These are phyloP conservation scores for Papiliotrema fonsecae DNA, from an alignment of 1,284 basidiomycete genomes.

Conservation along the genomic window DNA sequence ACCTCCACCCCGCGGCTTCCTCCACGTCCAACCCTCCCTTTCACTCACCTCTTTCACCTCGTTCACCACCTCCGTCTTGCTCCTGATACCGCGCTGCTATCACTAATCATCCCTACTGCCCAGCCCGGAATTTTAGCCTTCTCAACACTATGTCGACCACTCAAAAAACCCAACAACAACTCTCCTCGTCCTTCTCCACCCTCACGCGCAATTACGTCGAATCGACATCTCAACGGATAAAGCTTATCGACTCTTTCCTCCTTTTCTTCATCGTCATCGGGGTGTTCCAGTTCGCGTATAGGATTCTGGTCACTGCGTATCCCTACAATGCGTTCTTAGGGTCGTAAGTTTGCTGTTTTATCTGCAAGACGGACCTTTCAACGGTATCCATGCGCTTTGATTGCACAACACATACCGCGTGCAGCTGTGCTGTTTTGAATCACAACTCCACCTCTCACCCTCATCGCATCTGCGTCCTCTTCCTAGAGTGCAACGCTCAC, in stretches of 20 bases:
- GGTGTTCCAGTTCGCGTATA: slow-evolving; percentile 85
- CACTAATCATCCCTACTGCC: neutral
- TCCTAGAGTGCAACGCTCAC: neutral
- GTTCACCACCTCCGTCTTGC: no score
- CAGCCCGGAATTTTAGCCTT: neutral
- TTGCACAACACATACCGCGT: no score
- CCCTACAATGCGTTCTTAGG: slow-evolving; percentile 97
- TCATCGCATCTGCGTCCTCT: neutral
- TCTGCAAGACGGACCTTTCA: no score
- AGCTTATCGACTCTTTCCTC: slow-evolving; percentile 90
- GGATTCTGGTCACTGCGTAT: slow-evolving; percentile 83
- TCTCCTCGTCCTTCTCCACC: slow-evolving; percentile 52
- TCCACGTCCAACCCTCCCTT: no score
- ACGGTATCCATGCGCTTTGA: no score
- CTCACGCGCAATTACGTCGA: slow-evolving; percentile 73
- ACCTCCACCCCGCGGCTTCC: no score
- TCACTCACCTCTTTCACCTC: no score
- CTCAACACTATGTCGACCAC: no score
- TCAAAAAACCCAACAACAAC: slow-evolving; percentile 14
- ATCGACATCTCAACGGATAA: slow-evolving; percentile 75
- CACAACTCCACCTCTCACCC: neutral
- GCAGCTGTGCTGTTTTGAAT: no score
- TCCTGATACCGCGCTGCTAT: no score
- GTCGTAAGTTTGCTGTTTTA: slow-evolving; percentile 58
- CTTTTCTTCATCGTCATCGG: slow-evolving; percentile 89